These are phyloP conservation scores for Fusarium irregulare DNA, from an alignment of 2,329 filamentous ascomycete species.

Conservation along the genomic window DNA sequence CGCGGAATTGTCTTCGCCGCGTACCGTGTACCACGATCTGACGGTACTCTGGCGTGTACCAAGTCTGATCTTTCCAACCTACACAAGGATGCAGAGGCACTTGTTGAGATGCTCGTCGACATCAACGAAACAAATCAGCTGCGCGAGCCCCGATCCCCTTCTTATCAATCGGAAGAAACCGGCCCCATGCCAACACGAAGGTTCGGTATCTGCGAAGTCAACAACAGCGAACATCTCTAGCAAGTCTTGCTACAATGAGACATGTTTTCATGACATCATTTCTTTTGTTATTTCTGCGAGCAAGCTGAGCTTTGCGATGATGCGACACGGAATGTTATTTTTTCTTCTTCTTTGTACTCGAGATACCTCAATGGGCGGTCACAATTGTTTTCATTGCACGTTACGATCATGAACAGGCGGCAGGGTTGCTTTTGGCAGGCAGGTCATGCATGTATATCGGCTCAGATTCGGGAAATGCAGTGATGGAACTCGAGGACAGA, in stretches of 20 bases:
- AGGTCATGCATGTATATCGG: slow-evolving; percentile 14
- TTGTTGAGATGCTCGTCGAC: slow-evolving; percentile 65
- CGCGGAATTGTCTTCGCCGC: slow-evolving; percentile 68
- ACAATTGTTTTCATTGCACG: slow-evolving; percentile 38
- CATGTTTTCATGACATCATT: slow-evolving; percentile 21
- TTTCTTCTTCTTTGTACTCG: slow-evolving; percentile 34
- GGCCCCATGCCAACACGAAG: slow-evolving; percentile 53
- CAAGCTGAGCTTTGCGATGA: slow-evolving; percentile 4
- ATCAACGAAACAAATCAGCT: slow-evolving; percentile 57
- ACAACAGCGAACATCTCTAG: neutral
- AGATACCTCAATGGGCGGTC: slow-evolving; percentile 48
- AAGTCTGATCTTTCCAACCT: slow-evolving; percentile 59
- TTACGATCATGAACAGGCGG: slow-evolving; percentile 47
- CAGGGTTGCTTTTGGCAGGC: slow-evolving; percentile 32
- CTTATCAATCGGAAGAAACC: slow-evolving; percentile 50
- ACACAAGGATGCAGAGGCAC: slow-evolving; percentile 61
- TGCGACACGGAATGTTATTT: slow-evolving; percentile 16
- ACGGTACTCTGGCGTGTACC: slow-evolving; percentile 50
- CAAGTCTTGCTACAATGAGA: slow-evolving; percentile 1
- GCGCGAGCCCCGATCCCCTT: slow-evolving; percentile 46
- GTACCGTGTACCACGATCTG: slow-evolving; percentile 60
- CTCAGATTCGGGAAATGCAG: slow-evolving; percentile 9
- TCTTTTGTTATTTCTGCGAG: slow-evolving; percentile 16
- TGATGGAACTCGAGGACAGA: slow-evolving; percentile 35
- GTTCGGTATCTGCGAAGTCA: slow-evolving; percentile 1